Conservation (phyloP, 2,329 filamentous ascomycete genomes). For the Pseudocercospora vitis region DNA sequence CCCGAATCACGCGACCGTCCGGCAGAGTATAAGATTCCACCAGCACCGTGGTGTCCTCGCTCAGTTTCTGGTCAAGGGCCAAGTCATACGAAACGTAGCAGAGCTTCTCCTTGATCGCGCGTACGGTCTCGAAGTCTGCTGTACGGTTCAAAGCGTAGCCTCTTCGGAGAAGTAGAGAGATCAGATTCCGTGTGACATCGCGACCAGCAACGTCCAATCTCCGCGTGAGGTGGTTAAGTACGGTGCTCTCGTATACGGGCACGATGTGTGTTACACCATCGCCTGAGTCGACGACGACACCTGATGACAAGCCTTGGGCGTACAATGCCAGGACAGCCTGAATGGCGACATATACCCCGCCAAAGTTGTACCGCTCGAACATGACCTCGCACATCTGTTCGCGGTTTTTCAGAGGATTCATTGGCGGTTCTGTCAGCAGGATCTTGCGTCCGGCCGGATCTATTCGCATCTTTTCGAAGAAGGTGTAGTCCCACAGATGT, state of each 20-base stretch:
- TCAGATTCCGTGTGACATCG: slow-evolving; percentile 97
- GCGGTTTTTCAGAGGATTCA: slow-evolving; percentile 95
- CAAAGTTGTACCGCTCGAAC: slow-evolving; percentile 96
- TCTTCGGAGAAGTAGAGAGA: slow-evolving; percentile 86
- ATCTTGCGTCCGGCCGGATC: slow-evolving; percentile 93
- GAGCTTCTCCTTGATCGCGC: slow-evolving; percentile 99
- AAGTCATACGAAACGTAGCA: slow-evolving; percentile 99
- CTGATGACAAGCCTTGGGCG: slow-evolving; percentile 78
- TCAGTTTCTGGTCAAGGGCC: slow-evolving; percentile 90
- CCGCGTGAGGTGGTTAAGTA: slow-evolving; percentile 93
- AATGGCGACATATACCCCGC: slow-evolving; percentile 95
- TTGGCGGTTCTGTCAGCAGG: slow-evolving; percentile 91
- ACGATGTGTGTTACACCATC: slow-evolving; percentile 99
- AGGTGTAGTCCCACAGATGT: slow-evolving; percentile 99
- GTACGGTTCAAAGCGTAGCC: slow-evolving; percentile 97
- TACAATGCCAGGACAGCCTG: slow-evolving; percentile 95
- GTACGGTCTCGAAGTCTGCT: slow-evolving; percentile 97
- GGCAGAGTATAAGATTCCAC: slow-evolving; percentile 98
- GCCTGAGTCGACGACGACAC: slow-evolving; percentile 97
- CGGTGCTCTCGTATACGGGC: slow-evolving; percentile 95
- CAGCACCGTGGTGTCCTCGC: slow-evolving; percentile 94
- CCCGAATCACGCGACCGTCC: slow-evolving; percentile 91
- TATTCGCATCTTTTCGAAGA: slow-evolving; percentile 93
- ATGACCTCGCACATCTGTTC: slow-evolving; percentile 99
- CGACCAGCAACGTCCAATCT: slow-evolving; percentile 92